Conservation (phyloP, 2,329 filamentous ascomycete genomes). For the Talaromyces sp. region DNA sequence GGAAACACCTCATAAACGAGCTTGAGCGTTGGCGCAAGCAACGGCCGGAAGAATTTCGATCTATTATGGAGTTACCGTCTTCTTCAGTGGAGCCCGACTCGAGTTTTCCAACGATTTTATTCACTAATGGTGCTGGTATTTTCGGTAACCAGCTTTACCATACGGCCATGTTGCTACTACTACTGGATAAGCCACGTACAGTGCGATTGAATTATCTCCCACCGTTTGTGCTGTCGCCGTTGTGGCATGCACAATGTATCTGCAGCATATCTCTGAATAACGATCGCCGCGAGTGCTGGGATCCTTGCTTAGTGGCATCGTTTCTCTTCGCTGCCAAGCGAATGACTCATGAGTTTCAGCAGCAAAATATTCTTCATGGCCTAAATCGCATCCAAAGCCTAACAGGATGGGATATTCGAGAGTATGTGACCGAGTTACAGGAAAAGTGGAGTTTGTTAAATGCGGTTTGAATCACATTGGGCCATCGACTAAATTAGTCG, state of each 20-base stretch:
- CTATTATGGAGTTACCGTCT: background rate
- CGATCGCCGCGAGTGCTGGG: constrained; percentile 48
- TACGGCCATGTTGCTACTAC: constrained; percentile 54
- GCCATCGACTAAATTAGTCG: background rate
- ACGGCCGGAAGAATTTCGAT: background rate
- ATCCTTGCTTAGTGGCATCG: constrained; percentile 50
- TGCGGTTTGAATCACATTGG: background rate
- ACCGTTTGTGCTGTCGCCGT: constrained; percentile 36
- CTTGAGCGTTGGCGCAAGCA: constrained; percentile 18
- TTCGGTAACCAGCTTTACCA: constrained; percentile 58
- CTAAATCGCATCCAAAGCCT: constrained; percentile 40
- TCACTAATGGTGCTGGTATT: constrained; percentile 46
- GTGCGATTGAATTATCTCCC: constrained; percentile 33
- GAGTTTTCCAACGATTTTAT: constrained; percentile 44
- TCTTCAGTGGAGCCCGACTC: background rate
- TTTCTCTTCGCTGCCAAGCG: constrained; percentile 47
- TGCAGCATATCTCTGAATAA: constrained; percentile 54
- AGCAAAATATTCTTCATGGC: constrained; percentile 43
- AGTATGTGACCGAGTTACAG: constrained; percentile 24
- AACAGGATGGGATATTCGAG: constrained; percentile 44
- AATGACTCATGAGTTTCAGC: constrained; percentile 53
- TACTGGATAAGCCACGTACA: constrained; percentile 53
- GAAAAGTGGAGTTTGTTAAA: constrained; percentile 25
- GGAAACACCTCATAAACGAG: constrained; percentile 25
- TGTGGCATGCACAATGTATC: constrained; percentile 52